Evolutionary conservation across 2,329 filamentous ascomycete species (phyloP).

Genomic region (Didymella segeticola): DNA sequence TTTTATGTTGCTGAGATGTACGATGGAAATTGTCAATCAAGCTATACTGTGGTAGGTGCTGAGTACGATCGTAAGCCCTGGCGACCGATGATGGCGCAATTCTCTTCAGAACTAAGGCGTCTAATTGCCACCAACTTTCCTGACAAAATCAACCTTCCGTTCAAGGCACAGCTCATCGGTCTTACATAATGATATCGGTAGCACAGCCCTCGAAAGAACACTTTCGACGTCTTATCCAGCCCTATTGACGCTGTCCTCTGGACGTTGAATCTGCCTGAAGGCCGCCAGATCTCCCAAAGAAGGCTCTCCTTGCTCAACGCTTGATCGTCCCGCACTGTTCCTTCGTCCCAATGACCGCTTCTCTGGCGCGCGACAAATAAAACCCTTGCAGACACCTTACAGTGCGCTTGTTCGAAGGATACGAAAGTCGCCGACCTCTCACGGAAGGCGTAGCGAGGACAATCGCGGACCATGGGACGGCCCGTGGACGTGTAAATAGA

Average conservation of each 20-base stretch:
- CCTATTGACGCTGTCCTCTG: too few relatives aligned
- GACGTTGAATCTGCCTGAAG: too few relatives aligned
- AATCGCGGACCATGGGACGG: not conserved
- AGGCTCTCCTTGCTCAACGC: not conserved
- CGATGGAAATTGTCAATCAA: not conserved
- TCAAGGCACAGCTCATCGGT: too few relatives aligned
- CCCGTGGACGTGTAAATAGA: not conserved
- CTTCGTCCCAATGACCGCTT: not conserved
- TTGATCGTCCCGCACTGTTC: not conserved
- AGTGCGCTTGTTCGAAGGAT: not conserved
- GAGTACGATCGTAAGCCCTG: too few relatives aligned
- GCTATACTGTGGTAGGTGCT: too few relatives aligned
- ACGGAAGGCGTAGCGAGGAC: not conserved
- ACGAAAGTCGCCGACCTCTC: not conserved
- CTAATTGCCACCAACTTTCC: too few relatives aligned
- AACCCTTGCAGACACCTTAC: not conserved
- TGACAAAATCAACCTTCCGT: too few relatives aligned
- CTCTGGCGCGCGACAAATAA: not conserved
- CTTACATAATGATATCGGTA: too few relatives aligned
- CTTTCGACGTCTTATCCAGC: too few relatives aligned
- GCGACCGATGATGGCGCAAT: too few relatives aligned
- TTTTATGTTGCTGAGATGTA: not conserved
- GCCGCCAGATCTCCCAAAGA: not conserved
- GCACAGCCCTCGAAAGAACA: too few relatives aligned
- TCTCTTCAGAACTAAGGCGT: too few relatives aligned